These are phyloP conservation scores for Boletus fagicola DNA, from an alignment of 768 basidiomycete genomes.

Conservation along the genomic window DNA sequence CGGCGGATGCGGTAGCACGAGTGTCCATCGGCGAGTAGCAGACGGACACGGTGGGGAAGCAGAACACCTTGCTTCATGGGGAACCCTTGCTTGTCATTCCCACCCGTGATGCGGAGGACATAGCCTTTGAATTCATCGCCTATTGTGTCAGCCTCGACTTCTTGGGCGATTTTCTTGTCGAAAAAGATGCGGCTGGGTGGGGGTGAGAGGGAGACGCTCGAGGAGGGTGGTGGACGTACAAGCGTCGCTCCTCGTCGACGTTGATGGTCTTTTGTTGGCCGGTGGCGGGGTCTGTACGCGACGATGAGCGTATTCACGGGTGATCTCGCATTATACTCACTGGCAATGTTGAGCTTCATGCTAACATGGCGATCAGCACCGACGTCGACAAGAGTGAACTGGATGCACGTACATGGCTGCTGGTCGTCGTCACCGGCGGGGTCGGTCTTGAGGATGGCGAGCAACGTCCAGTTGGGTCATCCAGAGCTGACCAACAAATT, in stretches of 20 bases:
- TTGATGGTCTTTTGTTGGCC: slow-evolving; percentile 97
- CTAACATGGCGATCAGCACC: slow-evolving; percentile 31
- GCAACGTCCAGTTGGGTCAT: not conserved
- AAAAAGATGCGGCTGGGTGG: slow-evolving; percentile 81
- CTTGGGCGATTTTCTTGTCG: slow-evolving; percentile 96
- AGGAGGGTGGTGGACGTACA: slow-evolving; percentile 43
- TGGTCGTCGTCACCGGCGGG: slow-evolving; percentile 44
- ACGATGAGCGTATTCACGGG: slow-evolving; percentile 12
- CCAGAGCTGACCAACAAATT: slow-evolving; percentile 36
- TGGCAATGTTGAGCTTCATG: slow-evolving; percentile 99
- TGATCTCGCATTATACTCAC: slow-evolving; percentile 44
- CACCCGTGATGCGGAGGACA: slow-evolving; percentile 94
- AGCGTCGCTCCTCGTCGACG: slow-evolving; percentile 87
- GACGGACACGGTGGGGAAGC: slow-evolving; percentile 86
- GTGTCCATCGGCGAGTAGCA: slow-evolving; percentile 94
- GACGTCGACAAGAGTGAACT: not conserved
- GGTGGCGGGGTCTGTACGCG: slow-evolving; percentile 80
- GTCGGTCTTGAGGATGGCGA: slow-evolving; percentile 24
- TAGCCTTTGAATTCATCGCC: slow-evolving; percentile 98
- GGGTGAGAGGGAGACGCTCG: not conserved
- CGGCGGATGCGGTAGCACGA: slow-evolving; percentile 96
- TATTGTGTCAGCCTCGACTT: slow-evolving; percentile 86
- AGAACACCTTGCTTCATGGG: slow-evolving; percentile 99
- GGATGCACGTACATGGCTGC: slow-evolving; percentile 27
- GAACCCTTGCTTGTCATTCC: slow-evolving; percentile 99